These are phyloP conservation scores for Microthyrium microscopicum DNA, from an alignment of 2,329 filamentous ascomycete species.

Conservation along the genomic window DNA sequence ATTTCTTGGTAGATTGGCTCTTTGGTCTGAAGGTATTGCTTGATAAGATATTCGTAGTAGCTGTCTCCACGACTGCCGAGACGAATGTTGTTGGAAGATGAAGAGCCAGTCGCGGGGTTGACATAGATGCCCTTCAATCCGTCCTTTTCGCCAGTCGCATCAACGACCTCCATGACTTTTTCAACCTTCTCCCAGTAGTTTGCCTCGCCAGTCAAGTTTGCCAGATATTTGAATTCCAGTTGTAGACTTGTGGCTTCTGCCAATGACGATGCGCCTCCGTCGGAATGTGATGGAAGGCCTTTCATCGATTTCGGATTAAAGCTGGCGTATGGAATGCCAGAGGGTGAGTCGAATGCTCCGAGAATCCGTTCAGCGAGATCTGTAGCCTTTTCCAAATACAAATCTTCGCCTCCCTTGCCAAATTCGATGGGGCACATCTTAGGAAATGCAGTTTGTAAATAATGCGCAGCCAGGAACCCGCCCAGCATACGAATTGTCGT, in stretches of 20 bases:
- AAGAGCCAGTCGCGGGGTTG: slow-evolving; percentile 59
- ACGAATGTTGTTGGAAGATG: slow-evolving; percentile 72
- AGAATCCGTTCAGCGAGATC: slow-evolving; percentile 80
- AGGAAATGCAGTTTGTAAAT: slow-evolving; percentile 72
- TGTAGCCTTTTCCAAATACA: slow-evolving; percentile 91
- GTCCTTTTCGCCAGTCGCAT: slow-evolving; percentile 61
- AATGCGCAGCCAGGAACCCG: slow-evolving; percentile 81
- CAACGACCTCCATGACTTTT: slow-evolving; percentile 79
- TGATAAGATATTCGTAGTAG: slow-evolving; percentile 98
- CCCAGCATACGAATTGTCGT: slow-evolving; percentile 97
- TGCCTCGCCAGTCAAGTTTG: slow-evolving; percentile 83
- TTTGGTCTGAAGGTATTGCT: slow-evolving; percentile 90
- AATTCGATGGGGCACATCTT: slow-evolving; percentile 59
- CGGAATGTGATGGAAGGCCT: slow-evolving; percentile 66
- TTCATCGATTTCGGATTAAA: slow-evolving; percentile 66
- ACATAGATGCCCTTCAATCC: slow-evolving; percentile 88
- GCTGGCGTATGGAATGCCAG: slow-evolving; percentile 79
- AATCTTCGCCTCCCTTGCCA: slow-evolving; percentile 62
- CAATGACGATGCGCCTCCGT: slow-evolving; percentile 79
- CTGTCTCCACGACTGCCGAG: slow-evolving; percentile 89
- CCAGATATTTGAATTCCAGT: slow-evolving; percentile 92
- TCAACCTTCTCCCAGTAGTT: slow-evolving; percentile 87
- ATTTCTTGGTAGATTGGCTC: slow-evolving; percentile 79
- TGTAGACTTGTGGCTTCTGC: slow-evolving; percentile 86
- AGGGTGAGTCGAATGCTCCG: slow-evolving; percentile 71